Conservation (phyloP, 345 rosid species). For the Cardamine resedifolia region DNA sequence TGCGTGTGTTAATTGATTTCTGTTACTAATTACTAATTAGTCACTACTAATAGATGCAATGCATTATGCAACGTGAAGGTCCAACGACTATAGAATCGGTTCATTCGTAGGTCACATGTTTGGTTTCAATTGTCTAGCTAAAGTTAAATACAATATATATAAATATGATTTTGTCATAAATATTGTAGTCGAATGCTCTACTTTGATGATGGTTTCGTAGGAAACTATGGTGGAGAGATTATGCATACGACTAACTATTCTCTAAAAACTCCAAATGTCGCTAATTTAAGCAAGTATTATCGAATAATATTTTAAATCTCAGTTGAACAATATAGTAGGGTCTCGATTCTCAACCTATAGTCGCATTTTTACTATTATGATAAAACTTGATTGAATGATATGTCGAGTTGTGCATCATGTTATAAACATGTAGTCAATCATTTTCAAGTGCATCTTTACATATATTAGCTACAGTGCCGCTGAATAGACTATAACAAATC, state of each 20-base stretch:
- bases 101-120: conserved; percentile 14
- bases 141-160: background rate
- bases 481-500: background rate
- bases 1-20: too few species aligned
- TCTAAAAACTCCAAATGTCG: background rate
- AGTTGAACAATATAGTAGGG: background rate
- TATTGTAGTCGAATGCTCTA: conserved; percentile 7
- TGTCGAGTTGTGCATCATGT: background rate
- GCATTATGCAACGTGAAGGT: conserved; percentile 16
- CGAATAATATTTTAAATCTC: background rate
- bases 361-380: background rate
- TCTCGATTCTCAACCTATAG: conserved; percentile 1
- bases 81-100: conserved; percentile 11
- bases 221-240: background rate
- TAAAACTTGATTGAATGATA: background rate
- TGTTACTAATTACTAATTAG: conserved; percentile 11
- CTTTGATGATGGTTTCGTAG: background rate
- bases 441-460: background rate
- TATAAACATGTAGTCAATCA: conserved; percentile 7
- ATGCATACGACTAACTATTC: background rate
- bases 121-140: background rate
- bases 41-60: conserved; percentile 11
- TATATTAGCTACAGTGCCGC: background rate
- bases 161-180: background rate
- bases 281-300: background rate